A percentile compares a stretch with the other conserved stretches of the same genome.
These are phyloP conservation scores for Batrachochytrium dendrobatidis DNA, from an alignment of 371 early-diverging fungal genomes.

Conservation along the genomic window DNA sequence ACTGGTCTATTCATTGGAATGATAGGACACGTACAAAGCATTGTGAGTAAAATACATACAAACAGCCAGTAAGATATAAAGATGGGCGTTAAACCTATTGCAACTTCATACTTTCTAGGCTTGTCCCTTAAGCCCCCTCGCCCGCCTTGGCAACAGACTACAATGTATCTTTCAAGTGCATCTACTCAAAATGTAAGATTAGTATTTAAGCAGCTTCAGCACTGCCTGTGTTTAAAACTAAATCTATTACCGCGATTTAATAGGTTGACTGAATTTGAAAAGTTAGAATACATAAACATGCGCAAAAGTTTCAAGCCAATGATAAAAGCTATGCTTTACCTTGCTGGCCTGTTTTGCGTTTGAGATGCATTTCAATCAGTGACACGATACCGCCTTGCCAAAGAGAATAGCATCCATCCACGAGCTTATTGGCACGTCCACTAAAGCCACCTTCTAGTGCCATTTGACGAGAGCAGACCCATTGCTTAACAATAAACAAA, in stretches of 20 bases:
- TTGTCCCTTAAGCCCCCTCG: constrained; percentile 88
- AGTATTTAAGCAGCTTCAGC: too few species aligned
- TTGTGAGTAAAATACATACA: not conserved
- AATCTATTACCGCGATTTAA: too few species aligned
- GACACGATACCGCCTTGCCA: constrained; percentile 91
- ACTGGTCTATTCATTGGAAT: constrained; percentile 48
- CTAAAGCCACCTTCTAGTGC: constrained; percentile 89
- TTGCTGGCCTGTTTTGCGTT: not conserved
- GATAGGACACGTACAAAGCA: not conserved
- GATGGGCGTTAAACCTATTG: too few species aligned
- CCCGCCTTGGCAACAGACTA: constrained; percentile 73
- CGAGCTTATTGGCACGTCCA: constrained; percentile 94
- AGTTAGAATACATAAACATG: too few species aligned
- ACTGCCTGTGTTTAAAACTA: too few species aligned
- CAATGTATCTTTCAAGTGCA: constrained; percentile 77
- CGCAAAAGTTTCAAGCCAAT: too few species aligned
- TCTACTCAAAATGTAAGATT: constrained; percentile 42
- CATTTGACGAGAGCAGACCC: constrained; percentile 81
- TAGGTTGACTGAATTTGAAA: too few species aligned
- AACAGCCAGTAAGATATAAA: too few species aligned
- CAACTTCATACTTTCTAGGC: constrained; percentile 75
- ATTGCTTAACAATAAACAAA: constrained; percentile 33
- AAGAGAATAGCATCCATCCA: constrained; percentile 96
- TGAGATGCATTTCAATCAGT: constrained; percentile 42
- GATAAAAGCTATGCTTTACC: too few species aligned